Base-by-base conservation (phyloP, 169 alveolate genomes). In the Hepatocystis sp. region DNA sequence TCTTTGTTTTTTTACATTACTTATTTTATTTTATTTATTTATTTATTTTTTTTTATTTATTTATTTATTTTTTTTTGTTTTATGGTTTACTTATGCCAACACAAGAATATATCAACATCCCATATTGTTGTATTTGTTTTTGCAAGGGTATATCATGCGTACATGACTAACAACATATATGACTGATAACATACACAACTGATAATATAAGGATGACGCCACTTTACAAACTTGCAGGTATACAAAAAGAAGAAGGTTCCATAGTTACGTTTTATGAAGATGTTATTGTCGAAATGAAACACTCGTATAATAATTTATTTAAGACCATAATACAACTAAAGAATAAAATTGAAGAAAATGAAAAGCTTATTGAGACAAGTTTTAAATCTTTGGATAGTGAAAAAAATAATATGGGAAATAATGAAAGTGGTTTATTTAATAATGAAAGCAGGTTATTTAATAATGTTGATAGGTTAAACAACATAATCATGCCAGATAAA, bases 261-360 rank as follows among this genome's bases (percentile, higher is more conserved):
- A 60, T 71, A 0, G 46, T 81, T 47, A 46, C 66, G n/a, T 28
- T 81, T 42, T 81, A 81, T 17, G 89, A 81, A 46, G 67, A 32
- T 25, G 11, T 81, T 8, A 65, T 63, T n/a, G 27, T 32, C 10
- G 66, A 81, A 36, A 47, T 81, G 89, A 40, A 60, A 21, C 2
- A 1, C 36, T 39, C 89, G 0, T 61, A 49, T 27, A 47, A 81
- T 27, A n/a, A n/a, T 61, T 39, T 61, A n/a, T 65, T 46, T 30
- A 84, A 81, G 4, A 19, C 32, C 2, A 15, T 30, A 8, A 47
- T 65, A 2, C 13, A 34, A 56, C 46, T 49, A 63, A 71, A 71
- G 15, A 51, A 32, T 58, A 58, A 49, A 71, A 71, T 28, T n/a
- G 64, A 51, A n/a, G 30, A 40, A 28, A 44, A 34, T 44, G 51